These are phyloP conservation scores for Artemisia annua DNA, from an alignment of 129 eudicot genomes.

Conservation along the genomic window DNA sequence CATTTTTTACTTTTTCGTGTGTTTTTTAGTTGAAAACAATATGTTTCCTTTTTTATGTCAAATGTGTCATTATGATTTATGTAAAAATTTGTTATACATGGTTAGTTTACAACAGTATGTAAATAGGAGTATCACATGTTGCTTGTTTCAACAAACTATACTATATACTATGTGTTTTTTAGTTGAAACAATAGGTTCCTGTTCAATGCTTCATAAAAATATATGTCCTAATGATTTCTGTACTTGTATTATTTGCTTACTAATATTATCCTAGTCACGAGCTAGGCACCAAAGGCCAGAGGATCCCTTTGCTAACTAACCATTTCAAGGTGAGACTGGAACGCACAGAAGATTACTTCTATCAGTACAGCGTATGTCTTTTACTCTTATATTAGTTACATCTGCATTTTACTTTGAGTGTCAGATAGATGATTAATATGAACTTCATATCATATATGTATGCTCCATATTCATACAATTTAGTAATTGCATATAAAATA, in stretches of 20 bases:
- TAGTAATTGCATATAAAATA: no score
- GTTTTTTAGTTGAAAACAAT: no score
- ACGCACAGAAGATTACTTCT: constrained; percentile 43
- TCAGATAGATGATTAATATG: no score
- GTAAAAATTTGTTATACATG: background rate
- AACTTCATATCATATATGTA: no score
- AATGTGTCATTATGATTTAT: background rate
- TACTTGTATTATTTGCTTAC: background rate
- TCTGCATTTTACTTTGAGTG: no score
- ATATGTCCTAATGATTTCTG: background rate
- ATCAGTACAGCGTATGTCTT: constrained; percentile 50
- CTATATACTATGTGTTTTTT: background rate
- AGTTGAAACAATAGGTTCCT: background rate
- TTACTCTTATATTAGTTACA: background rate
- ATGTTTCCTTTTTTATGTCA: no score
- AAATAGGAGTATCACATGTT: background rate
- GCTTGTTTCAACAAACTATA: background rate
- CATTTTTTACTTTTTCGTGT: no score
- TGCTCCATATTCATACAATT: no score
- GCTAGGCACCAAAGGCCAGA: constrained; percentile 50
- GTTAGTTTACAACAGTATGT: background rate
- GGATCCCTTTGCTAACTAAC: constrained; percentile 44
- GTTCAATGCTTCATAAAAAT: background rate
- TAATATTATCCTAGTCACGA: constrained; percentile 14
- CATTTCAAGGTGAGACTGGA: constrained; percentile 50